Evolutionary conservation across 495 filamentous ascomycete species (phyloP).

Genomic region (Neurospora tetrasperma): DNA sequence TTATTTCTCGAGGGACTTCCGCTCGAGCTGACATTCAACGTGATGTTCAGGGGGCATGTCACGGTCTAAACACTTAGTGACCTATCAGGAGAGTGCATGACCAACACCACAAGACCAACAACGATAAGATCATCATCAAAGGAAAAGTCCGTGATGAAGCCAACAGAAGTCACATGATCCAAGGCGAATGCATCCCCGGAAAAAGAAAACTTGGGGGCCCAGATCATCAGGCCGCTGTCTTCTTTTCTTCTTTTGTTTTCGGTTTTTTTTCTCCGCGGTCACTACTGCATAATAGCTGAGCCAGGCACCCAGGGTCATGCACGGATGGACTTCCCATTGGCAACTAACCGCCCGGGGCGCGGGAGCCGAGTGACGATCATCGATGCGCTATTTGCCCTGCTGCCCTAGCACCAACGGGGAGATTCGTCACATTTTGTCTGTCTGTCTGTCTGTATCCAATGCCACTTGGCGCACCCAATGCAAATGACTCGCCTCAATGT

Average conservation of each 20-base stretch:
- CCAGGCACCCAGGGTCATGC: neutral
- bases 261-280: neutral
- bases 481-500: neutral
- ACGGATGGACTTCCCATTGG: neutral
- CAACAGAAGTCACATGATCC: neutral
- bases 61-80: neutral
- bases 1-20: neutral
- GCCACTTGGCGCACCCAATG: neutral
- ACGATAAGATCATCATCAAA: neutral
- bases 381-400: neutral
- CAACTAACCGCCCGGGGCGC: neutral
- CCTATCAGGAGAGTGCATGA: neutral
- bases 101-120: neutral
- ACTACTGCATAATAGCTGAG: neutral
- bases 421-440: neutral
- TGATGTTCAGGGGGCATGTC: neutral
- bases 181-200: neutral
- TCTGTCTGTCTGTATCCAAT: neutral
- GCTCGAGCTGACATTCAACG: neutral
- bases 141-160: neutral
- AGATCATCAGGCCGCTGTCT: neutral
- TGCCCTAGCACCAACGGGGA: neutral
- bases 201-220: neutral
- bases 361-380: neutral
- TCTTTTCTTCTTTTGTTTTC: neutral